phyloP scores from a whole-genome alignment of 768 basidiomycete species.

The Lyophyllum atratum region DNA sequence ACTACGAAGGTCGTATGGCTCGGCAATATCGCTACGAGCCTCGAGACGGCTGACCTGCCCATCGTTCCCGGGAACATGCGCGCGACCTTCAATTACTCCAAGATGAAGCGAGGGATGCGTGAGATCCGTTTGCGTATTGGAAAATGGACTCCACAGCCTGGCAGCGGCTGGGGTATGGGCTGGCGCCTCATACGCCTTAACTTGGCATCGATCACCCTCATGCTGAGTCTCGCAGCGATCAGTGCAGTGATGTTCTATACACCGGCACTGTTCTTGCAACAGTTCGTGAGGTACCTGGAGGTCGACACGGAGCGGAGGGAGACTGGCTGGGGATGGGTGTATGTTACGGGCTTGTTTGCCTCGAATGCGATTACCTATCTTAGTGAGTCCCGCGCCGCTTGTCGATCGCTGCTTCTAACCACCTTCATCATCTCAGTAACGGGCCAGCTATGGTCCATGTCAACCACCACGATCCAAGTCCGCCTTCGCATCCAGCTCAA shows the following conservation, averaged over 20 bases:
- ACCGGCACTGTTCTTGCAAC: constrained; percentile 60
- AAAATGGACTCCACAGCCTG: constrained; percentile 59
- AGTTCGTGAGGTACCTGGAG: constrained; percentile 67
- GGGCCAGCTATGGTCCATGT: constrained; percentile 70
- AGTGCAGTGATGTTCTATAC: constrained; percentile 68
- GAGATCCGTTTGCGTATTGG: constrained; percentile 51
- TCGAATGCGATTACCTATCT: constrained; percentile 35
- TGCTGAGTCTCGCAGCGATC: constrained; percentile 53
- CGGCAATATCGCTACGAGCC: constrained; percentile 68
- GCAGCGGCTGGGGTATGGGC: constrained; percentile 64
- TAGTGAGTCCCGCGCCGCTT: constrained; percentile 20
- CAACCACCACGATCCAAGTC: constrained; percentile 71
- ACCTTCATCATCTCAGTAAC: constrained; percentile 40
- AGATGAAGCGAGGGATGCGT: constrained; percentile 61
- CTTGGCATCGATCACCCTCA: constrained; percentile 32
- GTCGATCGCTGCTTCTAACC: not conserved
- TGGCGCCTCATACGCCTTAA: constrained; percentile 69
- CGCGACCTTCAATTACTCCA: constrained; percentile 57
- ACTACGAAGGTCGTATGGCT: constrained; percentile 87
- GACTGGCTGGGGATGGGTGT: constrained; percentile 76
- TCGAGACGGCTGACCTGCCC: constrained; percentile 89
- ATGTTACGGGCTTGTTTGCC: constrained; percentile 37
- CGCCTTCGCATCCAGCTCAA: constrained; percentile 77
- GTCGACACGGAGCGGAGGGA: constrained; percentile 55
- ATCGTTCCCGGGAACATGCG: constrained; percentile 79